Evolutionary conservation across 441 rosid genomes (phyloP).

Genomic region (Pelargonium australe): DNA sequence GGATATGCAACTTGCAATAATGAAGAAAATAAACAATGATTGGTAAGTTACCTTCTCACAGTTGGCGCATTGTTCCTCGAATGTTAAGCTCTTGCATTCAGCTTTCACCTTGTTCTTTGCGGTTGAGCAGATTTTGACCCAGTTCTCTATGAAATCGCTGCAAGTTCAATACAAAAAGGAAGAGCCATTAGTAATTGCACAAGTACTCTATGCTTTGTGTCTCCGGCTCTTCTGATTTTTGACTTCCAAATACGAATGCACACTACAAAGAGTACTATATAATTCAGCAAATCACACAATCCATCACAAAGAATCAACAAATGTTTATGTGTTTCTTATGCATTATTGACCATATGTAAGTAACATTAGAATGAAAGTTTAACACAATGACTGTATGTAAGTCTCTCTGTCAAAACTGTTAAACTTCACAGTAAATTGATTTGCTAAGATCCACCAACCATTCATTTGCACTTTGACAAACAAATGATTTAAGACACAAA

Average conservation of each 20-base stretch:
- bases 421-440: neutral
- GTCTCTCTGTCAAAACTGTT: neutral
- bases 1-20: too few relatives aligned
- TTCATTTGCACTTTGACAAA: neutral
- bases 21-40: neutral
- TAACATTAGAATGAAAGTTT: neutral
- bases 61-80: constrained; percentile 46
- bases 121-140: constrained; percentile 78
- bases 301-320: neutral
- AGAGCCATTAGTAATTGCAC: neutral
- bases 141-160: constrained; percentile 96
- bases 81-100: constrained; percentile 29
- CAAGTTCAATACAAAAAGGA: constrained; percentile 6
- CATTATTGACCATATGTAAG: neutral
- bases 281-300: neutral
- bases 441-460: neutral
- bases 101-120: constrained; percentile 73
- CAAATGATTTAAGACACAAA: neutral
- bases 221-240: neutral
- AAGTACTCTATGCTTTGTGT: neutral
- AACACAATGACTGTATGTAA: neutral
- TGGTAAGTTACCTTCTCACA: constrained; percentile 57
- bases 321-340: neutral
- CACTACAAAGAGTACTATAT: neutral
- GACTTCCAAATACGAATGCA: neutral